Base-by-base conservation (phyloP, 495 filamentous ascomycete genomes). In the Penicillium crystallinum region DNA sequence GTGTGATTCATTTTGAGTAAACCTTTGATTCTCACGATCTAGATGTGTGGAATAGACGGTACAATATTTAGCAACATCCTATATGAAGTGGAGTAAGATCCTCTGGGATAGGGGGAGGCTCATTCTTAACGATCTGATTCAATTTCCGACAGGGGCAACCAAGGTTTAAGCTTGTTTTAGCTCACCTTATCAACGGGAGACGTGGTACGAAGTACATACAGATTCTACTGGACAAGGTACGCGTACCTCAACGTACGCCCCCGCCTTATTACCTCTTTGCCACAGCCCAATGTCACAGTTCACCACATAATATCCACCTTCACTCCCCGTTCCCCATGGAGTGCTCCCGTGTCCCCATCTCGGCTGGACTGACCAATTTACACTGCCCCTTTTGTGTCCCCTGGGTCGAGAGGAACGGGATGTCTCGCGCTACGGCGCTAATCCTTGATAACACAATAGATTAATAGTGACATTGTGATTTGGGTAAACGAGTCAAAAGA, bases 111-210 rank as follows among this genome's bases (percentile, higher is more conserved):
- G 37, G 48, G 37, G 47, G 19, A 22, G 15, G 17, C 15, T 23
- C 14, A 46, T 18, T 36, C 31, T 21, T 11, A 42, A 33, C 30
- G 48, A 50, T 42, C 48, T 42, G 10, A 21, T 35, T 38, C 45
- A 49, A 57, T 49, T 43, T 57, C 38, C 36, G 49, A 47, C 40
- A 55, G 37, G 47, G 49, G 44, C 43, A 35, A 34, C 23, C 21
- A 47, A 53, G 33, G 49, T 57, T 57, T 53, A 57, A 53, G 55
- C 55, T 57, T 57, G 43, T 42, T 57, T 50, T 52, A 56, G 42
- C 54, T 43, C 54, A 23, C 15, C 18, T 34, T 50, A 34, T 42
- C 37, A 40, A 45, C 11, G 21, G 38, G 38, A 41, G 2, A 15
- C 14, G 7, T 45, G 23, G 23, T 27, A 27, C 23, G 23, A 3